Evolutionary conservation across 495 filamentous ascomycete species (phyloP).

Genomic region (Trichoderma virens): DNA sequence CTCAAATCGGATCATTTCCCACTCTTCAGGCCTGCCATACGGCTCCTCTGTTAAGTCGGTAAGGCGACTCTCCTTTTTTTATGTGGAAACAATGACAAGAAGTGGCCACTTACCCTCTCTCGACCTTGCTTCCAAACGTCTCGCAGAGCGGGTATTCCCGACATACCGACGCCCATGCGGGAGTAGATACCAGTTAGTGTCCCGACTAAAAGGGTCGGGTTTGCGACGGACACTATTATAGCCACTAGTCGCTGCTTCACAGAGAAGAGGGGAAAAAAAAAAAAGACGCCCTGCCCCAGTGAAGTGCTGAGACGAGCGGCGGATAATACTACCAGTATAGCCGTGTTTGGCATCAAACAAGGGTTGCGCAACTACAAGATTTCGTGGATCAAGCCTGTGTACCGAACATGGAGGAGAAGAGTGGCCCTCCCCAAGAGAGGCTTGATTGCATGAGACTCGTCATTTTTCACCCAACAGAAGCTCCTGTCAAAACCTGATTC

Average conservation of each 20-base stretch:
- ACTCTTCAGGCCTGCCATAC: not conserved
- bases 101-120: not conserved
- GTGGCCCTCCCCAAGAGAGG: not conserved
- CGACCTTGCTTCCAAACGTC: not conserved
- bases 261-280: not conserved
- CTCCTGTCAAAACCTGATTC: slow-evolving; percentile 3
- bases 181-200: not conserved
- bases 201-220: not conserved
- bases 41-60: slow-evolving; percentile 1
- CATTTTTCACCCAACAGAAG: not conserved
- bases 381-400: not conserved
- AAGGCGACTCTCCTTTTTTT: slow-evolving; percentile 6
- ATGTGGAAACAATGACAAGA: not conserved
- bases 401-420: not conserved
- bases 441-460: not conserved
- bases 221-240: not conserved
- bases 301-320: not conserved
- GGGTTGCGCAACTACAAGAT: not conserved
- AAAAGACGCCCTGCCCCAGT: not conserved
- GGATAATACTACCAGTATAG: not conserved
- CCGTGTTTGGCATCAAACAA: not conserved
- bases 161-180: not conserved
- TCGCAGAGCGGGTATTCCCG: slow-evolving; percentile 1
- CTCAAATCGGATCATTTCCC: slow-evolving; percentile 1
- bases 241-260: not conserved